Conservation (phyloP, 176 grass and related monocot species). For the Aegilops longissima region DNA sequence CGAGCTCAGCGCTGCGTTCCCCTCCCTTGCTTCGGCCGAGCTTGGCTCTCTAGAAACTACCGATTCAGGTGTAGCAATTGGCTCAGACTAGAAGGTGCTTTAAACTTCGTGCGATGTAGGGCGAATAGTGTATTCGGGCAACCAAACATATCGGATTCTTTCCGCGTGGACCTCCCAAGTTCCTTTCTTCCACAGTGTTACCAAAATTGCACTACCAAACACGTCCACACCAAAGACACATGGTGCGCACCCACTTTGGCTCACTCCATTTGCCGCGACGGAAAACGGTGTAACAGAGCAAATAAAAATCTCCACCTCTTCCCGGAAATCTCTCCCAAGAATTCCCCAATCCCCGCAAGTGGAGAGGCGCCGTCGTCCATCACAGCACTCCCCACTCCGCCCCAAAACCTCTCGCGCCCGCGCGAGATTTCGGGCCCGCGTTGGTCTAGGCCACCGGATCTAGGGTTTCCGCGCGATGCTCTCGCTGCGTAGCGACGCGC, state of each 20-base stretch:
- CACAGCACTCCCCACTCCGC: neutral
- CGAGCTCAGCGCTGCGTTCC: too few species aligned
- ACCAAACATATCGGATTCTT: too few species aligned
- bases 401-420: constrained; percentile 20
- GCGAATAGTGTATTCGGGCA: too few species aligned
- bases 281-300: neutral
- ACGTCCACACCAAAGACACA: neutral
- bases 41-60: too few species aligned
- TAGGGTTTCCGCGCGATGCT: constrained; percentile 41
- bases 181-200: too few species aligned
- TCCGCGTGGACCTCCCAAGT: too few species aligned
- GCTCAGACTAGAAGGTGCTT: too few species aligned
- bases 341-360: neutral
- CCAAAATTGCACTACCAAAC: too few species aligned
- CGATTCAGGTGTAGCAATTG: too few species aligned
- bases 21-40: too few species aligned
- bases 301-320: neutral
- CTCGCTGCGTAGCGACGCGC: constrained; percentile 21
- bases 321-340: neutral
- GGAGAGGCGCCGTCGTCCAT: neutral
- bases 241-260: neutral
- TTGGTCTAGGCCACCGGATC: constrained; percentile 32
- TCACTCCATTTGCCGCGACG: neutral
- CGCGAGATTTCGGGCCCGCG: constrained; percentile 8
- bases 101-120: too few species aligned